Conservation (phyloP, 768 basidiomycete species). For the Pleurotus salmoneostramineus region DNA sequence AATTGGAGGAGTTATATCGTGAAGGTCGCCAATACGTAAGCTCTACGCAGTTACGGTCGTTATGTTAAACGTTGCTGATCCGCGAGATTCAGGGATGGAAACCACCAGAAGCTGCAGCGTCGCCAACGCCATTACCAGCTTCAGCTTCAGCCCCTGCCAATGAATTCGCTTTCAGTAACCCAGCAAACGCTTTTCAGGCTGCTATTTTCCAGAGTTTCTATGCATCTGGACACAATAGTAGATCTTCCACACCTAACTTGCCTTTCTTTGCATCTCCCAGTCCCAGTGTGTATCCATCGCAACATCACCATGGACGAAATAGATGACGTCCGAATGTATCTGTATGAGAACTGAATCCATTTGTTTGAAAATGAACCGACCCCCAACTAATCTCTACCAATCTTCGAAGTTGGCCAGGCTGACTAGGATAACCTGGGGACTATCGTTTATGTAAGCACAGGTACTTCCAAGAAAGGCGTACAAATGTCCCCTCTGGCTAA, state of each 20-base stretch:
- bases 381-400: too few species aligned
- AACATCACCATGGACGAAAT: background rate
- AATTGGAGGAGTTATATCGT: constrained; percentile 81
- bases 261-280: background rate
- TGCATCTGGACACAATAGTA: background rate
- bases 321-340: background rate
- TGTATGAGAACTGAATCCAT: background rate
- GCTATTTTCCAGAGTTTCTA: constrained; percentile 1
- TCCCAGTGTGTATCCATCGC: background rate
- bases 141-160: background rate
- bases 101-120: background rate
- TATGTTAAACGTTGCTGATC: too few species aligned
- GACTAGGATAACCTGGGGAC: too few species aligned
- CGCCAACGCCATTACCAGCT: background rate
- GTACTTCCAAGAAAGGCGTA: too few species aligned
- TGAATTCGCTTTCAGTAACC: background rate
- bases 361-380: background rate
- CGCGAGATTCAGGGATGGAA: constrained; percentile 2
- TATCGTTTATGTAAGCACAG: too few species aligned
- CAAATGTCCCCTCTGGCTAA: too few species aligned
- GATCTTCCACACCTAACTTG: constrained; percentile 3
- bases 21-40: constrained; percentile 73
- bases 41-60: constrained; percentile 9
- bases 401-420: too few species aligned
- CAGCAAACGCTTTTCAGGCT: background rate